phyloP scores from a whole-genome alignment of 306 rosid genomes.

The Pyrus bretschneideri region DNA sequence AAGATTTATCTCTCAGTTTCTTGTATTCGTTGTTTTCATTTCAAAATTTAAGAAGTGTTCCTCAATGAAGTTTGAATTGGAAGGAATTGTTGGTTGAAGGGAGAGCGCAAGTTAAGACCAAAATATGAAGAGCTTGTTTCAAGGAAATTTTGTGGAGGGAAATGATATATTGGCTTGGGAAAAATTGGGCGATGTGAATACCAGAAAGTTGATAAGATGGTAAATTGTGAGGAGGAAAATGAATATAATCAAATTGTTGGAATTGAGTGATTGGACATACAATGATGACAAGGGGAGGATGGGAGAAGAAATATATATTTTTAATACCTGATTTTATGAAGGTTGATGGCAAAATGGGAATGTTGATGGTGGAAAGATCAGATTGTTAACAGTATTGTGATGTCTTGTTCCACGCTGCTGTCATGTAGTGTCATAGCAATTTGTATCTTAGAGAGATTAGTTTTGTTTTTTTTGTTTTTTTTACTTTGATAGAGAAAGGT shows the following conservation, averaged over 20 bases:
- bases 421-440: not conserved
- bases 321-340: not conserved
- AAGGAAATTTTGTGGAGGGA: not conserved
- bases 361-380: not conserved
- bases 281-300: not conserved
- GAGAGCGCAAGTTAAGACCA: not conserved
- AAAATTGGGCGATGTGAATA: not conserved
- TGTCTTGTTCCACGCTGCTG: not conserved
- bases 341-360: not conserved
- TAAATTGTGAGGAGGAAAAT: not conserved
- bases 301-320: not conserved
- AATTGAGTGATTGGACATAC: not conserved
- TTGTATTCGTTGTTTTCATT: no score
- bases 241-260: not conserved
- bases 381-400: not conserved
- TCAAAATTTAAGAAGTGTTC: not conserved
- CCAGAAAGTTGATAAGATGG: not conserved
- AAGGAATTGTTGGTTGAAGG: not conserved
- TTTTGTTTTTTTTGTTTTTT: no score
- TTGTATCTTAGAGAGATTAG: no score
- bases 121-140: not conserved
- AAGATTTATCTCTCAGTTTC: not conserved
- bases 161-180: not conserved
- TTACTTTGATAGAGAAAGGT: not conserved
- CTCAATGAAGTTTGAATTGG: not conserved